A percentile compares a stretch with the other conserved stretches of the same genome.
Conservation (phyloP, 202 grass and related monocot species). For the Carex arenaria region DNA sequence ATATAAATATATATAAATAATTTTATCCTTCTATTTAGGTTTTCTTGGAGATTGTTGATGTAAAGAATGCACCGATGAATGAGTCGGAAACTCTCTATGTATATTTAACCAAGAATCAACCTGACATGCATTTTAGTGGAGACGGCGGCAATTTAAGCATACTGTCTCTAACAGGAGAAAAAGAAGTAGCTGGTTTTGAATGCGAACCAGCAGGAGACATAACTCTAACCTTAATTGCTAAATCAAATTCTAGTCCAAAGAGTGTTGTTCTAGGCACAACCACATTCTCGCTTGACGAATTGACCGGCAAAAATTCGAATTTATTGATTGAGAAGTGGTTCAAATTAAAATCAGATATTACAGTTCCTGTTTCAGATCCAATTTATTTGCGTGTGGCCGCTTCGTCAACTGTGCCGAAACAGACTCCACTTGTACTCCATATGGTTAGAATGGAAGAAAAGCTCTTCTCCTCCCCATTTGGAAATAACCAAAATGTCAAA, state of each 20-base stretch:
- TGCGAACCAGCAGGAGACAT: slow-evolving; percentile 69
- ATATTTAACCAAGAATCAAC: slow-evolving; percentile 57
- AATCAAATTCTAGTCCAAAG: slow-evolving; percentile 33
- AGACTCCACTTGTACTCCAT: slow-evolving; percentile 20
- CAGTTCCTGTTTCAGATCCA: neutral
- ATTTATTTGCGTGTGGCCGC: slow-evolving; percentile 52
- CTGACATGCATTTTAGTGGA: slow-evolving; percentile 58
- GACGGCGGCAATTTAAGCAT: slow-evolving; percentile 44
- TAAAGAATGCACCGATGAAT: slow-evolving; percentile 47
- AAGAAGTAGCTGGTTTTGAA: slow-evolving; percentile 39
- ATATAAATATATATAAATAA: too few relatives aligned
- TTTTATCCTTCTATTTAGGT: slow-evolving; percentile 28
- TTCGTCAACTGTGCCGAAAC: slow-evolving; percentile 40
- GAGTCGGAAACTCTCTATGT: slow-evolving; percentile 50
- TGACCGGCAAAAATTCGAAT: slow-evolving; percentile 40
- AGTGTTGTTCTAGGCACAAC: slow-evolving; percentile 53
- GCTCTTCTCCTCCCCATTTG: slow-evolving; percentile 15
- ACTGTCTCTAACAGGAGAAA: slow-evolving; percentile 39
- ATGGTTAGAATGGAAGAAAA: slow-evolving; percentile 36
- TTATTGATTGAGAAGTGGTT: slow-evolving; percentile 70
- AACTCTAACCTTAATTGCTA: slow-evolving; percentile 38
- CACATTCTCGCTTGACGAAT: slow-evolving; percentile 50
- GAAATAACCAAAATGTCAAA: slow-evolving; percentile 32
- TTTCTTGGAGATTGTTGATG: slow-evolving; percentile 71
- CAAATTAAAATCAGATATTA: slow-evolving; percentile 40